Percentiles rank a stretch among this genome's conserved stretches.
Evolutionary conservation across 257 asterid species (phyloP).

Genomic region (Petrea volubilis): DNA sequence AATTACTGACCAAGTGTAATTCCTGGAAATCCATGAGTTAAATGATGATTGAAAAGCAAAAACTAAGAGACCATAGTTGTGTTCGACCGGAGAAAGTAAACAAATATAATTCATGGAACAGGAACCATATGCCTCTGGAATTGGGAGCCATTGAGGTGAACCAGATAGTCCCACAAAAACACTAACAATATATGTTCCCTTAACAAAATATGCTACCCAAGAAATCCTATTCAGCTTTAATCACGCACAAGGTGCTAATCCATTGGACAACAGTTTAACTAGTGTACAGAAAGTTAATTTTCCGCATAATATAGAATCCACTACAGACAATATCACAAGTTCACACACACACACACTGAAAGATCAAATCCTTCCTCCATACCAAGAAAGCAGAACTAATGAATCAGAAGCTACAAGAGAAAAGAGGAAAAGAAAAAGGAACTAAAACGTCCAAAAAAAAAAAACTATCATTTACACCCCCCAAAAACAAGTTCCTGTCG

Average conservation of each 20-base stretch:
- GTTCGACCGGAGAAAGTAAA: background rate
- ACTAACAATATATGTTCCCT: background rate
- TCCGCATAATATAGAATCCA: background rate
- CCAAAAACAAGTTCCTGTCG: background rate
- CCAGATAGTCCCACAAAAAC: no score
- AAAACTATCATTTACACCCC: background rate
- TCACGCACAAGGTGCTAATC: background rate
- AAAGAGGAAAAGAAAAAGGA: background rate
- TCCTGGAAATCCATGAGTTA: background rate
- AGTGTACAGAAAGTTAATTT: background rate
- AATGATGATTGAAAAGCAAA: background rate
- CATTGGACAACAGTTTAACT: background rate
- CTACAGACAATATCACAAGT: background rate
- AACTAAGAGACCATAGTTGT: background rate
- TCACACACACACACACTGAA: background rate
- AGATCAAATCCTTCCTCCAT: background rate
- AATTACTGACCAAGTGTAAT: background rate
- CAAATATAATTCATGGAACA: background rate
- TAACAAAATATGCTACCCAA: background rate
- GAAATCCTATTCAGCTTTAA: background rate
- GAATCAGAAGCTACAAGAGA: slow-evolving; percentile 1
- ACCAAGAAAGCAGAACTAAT: slow-evolving; percentile 11
- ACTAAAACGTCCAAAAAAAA: background rate
- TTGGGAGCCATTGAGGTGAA: background rate
- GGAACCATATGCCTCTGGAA: background rate